These are phyloP conservation scores for Candida sp. DNA, from an alignment of 1,139 yeast genomes.

Conservation along the genomic window DNA sequence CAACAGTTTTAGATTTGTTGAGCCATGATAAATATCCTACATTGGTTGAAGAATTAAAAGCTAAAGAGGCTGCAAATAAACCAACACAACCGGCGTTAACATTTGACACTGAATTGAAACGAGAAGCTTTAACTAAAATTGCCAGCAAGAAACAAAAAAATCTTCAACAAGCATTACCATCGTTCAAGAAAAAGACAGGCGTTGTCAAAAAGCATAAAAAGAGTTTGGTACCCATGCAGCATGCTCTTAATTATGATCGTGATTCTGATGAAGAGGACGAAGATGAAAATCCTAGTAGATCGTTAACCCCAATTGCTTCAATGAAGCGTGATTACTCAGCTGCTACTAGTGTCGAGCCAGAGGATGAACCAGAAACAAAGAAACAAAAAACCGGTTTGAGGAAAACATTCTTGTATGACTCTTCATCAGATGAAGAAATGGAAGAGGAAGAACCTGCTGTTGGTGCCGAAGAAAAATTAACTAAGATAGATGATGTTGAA, in stretches of 20 bases:
- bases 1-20: conserved; percentile 60
- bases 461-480: conserved; percentile 2
- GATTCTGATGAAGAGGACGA: conserved; percentile 45
- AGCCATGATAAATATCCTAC: conserved; percentile 59
- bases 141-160: conserved; percentile 19
- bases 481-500: conserved; percentile 4
- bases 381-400: conserved; percentile 19
- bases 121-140: conserved; percentile 26
- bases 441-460: conserved; percentile 9
- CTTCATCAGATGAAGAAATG: conserved; percentile 31
- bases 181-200: conserved; percentile 44
- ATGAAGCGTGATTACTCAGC: conserved; percentile 24
- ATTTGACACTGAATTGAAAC: conserved; percentile 13
- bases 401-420: conserved; percentile 25
- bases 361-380: conserved; percentile 23
- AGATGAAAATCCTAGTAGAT: conserved; percentile 35
- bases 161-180: conserved; percentile 33
- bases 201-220: conserved; percentile 11
- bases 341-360: conserved; percentile 26
- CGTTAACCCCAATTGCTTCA: conserved; percentile 36
- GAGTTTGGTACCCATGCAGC: conserved; percentile 62
- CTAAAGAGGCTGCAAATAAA: conserved; percentile 30
- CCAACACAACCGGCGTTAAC: conserved; percentile 15
- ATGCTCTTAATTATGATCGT: conserved; percentile 58
- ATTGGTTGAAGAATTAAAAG: conserved; percentile 42